phyloP scores from a whole-genome alignment of 2,329 filamentous ascomycete genomes.

The Microdochium paspali region DNA sequence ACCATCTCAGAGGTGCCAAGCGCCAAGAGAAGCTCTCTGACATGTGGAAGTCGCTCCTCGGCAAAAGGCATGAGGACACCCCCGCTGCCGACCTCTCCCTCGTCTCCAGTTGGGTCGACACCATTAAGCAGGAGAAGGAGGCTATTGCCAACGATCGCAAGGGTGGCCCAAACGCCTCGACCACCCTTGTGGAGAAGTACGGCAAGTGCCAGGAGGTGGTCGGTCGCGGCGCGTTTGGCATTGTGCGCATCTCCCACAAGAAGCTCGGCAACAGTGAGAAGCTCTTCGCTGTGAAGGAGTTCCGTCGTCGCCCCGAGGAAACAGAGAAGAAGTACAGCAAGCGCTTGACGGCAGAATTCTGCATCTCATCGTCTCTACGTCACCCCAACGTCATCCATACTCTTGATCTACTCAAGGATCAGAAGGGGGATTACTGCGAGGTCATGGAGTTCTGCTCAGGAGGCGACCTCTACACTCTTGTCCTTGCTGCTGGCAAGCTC shows the following conservation, averaged over 20 bases:
- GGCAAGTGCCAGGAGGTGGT: conserved; percentile 98
- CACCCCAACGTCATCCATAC: conserved; percentile 99
- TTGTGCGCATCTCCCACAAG: conserved; percentile 96
- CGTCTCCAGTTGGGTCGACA: conserved; percentile 93
- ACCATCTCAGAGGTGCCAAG: conserved; percentile 80
- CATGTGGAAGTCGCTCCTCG: conserved; percentile 80
- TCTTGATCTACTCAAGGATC: conserved; percentile 85
- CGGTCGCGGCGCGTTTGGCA: conserved; percentile 90
- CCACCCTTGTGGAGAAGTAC: conserved; percentile 88
- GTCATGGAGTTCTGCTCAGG: conserved; percentile 99
- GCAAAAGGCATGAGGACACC: conserved; percentile 67
- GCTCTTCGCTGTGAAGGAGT: conserved; percentile 96
- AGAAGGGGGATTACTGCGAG: conserved; percentile 96
- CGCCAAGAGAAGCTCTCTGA: conserved; percentile 92
- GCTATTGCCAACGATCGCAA: conserved; percentile 67
- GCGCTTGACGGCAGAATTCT: conserved; percentile 92
- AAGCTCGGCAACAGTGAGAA: conserved; percentile 82
- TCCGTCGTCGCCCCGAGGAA: conserved; percentile 86
- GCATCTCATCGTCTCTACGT: conserved; percentile 91
- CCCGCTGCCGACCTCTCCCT: conserved; percentile 79
- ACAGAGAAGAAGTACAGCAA: conserved; percentile 98
- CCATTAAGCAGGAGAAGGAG: conserved; percentile 81
- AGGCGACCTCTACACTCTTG: conserved; percentile 88
- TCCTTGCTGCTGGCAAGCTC: conserved; percentile 83
- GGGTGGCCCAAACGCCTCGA: conserved; percentile 62